Base-by-base conservation (phyloP, 2,329 filamentous ascomycete species). In the Fusarium sp. region DNA sequence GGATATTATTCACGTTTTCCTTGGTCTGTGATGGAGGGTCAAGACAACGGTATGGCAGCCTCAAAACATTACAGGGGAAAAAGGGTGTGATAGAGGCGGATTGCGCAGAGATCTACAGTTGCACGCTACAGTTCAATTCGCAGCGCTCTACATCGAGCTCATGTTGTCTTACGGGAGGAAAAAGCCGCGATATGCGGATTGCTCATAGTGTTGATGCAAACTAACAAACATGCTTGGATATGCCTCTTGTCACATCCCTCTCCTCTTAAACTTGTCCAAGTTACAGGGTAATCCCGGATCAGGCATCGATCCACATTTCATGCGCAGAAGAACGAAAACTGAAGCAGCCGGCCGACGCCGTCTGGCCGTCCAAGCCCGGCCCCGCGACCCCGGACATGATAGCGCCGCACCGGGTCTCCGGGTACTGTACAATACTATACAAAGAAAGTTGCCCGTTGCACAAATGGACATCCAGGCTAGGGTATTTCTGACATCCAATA, bases 321-420 rank as follows among this genome's bases (percentile, higher is more conserved):
- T 28, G 19, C 41, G 39, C 16, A 26, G 52, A 54, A 45, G 56
- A 46, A 56, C 34, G 16, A 58, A 53, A 54, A 43, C 44, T 52
- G 37, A 70, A 66, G 57, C 49, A 42, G 41, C 58, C 49, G 19
- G 53, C 42, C 57, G 53, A 54, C 57, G 53, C 62, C 62, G 67
- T 63, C 55, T 54, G 64, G 53, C 62, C 62, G 67, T 63, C 55
- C 58, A 68, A 70, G 67, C 45, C 67, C 67, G 67, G 57, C 55
- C 26, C 62, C 62, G 48, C 62, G 54, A 50, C 42, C 48, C 48
- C 55, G 62, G 39, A 34, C 43, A 41, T 37, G 48, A 65, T 65
- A 49, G 26, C 54, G 48, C 43, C 43, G 62, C 55, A 53, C 62
- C 55, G 62, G 48, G 54, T 57, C 67, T 58, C 62, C 67, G 67